Conservation (phyloP, 1,284 basidiomycete genomes). For the Microbotryomycetes sp. region DNA sequence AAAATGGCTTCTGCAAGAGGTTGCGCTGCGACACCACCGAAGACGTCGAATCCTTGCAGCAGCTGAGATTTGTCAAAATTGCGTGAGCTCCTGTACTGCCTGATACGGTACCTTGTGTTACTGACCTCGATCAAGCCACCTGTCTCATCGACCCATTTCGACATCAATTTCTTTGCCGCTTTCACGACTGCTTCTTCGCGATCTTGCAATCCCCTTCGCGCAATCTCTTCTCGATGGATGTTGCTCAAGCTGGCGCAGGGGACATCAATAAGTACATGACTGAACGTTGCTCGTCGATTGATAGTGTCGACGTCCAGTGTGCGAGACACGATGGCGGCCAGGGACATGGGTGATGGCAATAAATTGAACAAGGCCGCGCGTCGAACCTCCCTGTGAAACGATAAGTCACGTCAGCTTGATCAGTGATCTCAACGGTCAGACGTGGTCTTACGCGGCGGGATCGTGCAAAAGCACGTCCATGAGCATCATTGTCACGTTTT, state of each 20-base stretch:
- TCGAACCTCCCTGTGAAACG: slow-evolving; percentile 68
- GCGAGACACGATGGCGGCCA: slow-evolving; percentile 67
- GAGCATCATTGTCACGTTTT: slow-evolving; percentile 25
- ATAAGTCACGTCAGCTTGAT: neutral
- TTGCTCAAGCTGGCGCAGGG: slow-evolving; percentile 63
- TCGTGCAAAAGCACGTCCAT: slow-evolving; percentile 65
- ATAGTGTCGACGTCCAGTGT: slow-evolving; percentile 78
- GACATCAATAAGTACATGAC: slow-evolving; percentile 54
- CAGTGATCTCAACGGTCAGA: neutral
- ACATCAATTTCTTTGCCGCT: slow-evolving; percentile 70
- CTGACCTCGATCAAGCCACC: slow-evolving; percentile 4
- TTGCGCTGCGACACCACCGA: slow-evolving; percentile 55
- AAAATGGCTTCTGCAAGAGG: slow-evolving; percentile 58
- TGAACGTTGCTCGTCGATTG: slow-evolving; percentile 75
- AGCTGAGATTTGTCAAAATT: slow-evolving; percentile 50
- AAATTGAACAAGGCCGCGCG: slow-evolving; percentile 77
- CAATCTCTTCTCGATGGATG: slow-evolving; percentile 67
- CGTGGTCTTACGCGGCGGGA: slow-evolving; percentile 60
- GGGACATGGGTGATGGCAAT: slow-evolving; percentile 55
- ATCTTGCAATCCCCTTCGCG: slow-evolving; percentile 79
- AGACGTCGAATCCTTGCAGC: slow-evolving; percentile 58
- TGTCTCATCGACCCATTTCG: slow-evolving; percentile 53
- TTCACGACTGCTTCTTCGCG: slow-evolving; percentile 73
- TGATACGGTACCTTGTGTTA: neutral
- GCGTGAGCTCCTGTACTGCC: neutral